Conservation (phyloP, 2,329 filamentous ascomycete species). For the Aspergillus flavus region DNA sequence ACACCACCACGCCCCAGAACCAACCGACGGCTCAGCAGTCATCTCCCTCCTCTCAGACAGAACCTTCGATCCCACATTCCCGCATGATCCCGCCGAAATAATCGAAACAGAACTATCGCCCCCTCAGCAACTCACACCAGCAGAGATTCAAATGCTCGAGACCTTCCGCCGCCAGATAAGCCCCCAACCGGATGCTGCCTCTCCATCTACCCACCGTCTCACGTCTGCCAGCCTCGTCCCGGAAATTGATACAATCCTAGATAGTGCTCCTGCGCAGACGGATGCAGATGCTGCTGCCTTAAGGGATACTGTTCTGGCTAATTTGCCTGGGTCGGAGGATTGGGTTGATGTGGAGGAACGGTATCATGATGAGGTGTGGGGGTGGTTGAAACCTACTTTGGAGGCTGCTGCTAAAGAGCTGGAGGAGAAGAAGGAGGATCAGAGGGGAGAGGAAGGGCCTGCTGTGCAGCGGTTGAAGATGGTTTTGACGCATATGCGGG, state of each 20-base stretch:
- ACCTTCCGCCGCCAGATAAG: slow-evolving; percentile 32
- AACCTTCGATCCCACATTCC: slow-evolving; percentile 35
- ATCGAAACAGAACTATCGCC: slow-evolving; percentile 25
- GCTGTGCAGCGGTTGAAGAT: slow-evolving; percentile 43
- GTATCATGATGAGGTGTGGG: slow-evolving; percentile 67
- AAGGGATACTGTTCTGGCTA: slow-evolving; percentile 32
- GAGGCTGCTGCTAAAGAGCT: slow-evolving; percentile 61
- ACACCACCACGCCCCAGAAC: slow-evolving; percentile 17
- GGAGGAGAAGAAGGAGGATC: slow-evolving; percentile 29
- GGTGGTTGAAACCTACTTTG: slow-evolving; percentile 60
- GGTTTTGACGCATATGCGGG: slow-evolving; percentile 42
- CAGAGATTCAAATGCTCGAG: slow-evolving; percentile 34
- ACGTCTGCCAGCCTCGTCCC: slow-evolving; percentile 36
- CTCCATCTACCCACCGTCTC: slow-evolving; percentile 17
- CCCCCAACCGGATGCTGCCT: not conserved
- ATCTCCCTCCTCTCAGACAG: slow-evolving; percentile 40
- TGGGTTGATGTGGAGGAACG: slow-evolving; percentile 40
- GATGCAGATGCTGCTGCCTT: slow-evolving; percentile 22
- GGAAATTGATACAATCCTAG: slow-evolving; percentile 36
- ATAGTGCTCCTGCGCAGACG: slow-evolving; percentile 21
- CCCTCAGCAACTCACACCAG: slow-evolving; percentile 23
- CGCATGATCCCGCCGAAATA: slow-evolving; percentile 29
- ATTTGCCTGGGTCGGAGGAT: slow-evolving; percentile 35
- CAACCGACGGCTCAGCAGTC: slow-evolving; percentile 47
- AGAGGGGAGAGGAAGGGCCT: slow-evolving; percentile 32